A percentile compares a stretch with the other conserved stretches of the same genome.
phyloP scores from a whole-genome alignment of 139 green algal species.

The Penium margaritaceum region DNA sequence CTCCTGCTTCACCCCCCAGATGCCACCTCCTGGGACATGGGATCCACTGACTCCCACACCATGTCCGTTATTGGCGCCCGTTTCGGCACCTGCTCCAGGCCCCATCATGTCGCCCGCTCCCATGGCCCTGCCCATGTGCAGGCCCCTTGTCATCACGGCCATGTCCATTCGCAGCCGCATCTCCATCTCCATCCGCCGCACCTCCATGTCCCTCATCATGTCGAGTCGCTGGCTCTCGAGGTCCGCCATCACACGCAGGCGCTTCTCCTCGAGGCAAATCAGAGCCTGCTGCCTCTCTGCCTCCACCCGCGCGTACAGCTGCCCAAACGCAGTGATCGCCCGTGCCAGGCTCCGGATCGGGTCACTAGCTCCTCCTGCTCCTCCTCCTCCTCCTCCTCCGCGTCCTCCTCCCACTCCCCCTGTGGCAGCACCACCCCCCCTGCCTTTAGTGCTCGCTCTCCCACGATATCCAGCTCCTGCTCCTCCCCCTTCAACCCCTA shows the following conservation, averaged over 20 bases:
- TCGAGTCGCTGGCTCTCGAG: neutral
- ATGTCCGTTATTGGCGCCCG: neutral
- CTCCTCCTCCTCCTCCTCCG: too few species aligned
- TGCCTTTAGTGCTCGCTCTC: too few species aligned
- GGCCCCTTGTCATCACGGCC: neutral
- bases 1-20: too few species aligned
- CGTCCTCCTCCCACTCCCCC: too few species aligned
- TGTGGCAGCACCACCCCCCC: too few species aligned
- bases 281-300: neutral
- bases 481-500: too few species aligned
- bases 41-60: neutral
- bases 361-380: too few species aligned
- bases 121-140: neutral
- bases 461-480: too few species aligned
- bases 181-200: slow-evolving; percentile 2
- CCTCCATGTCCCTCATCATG: slow-evolving; percentile 2
- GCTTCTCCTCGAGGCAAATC: neutral
- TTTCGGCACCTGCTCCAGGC: neutral
- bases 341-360: neutral
- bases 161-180: neutral
- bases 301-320: slow-evolving; percentile 10
- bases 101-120: neutral
- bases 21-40: neutral
- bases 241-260: neutral
- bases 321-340: neutral